phyloP scores from a whole-genome alignment of 2,329 filamentous ascomycete genomes.

The Xylariaceae sp. region DNA sequence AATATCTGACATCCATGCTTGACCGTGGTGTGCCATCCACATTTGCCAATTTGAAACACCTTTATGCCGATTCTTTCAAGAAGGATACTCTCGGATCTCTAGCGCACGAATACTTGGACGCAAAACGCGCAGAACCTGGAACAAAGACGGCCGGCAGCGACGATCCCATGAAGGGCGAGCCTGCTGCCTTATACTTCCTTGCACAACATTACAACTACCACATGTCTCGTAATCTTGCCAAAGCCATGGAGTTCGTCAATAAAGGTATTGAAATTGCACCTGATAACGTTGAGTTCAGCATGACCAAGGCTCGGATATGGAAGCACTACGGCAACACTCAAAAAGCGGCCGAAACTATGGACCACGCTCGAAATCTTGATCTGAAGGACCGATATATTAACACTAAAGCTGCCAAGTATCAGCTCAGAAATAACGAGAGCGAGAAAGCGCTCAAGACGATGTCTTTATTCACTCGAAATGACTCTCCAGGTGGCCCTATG shows the following conservation, averaged over 20 bases:
- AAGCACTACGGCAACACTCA: conserved; percentile 81
- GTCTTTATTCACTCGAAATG: conserved; percentile 89
- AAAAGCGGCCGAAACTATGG: conserved; percentile 84
- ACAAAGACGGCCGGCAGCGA: conserved; percentile 40
- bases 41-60: conserved; percentile 92
- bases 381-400: conserved; percentile 95
- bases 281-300: conserved; percentile 82
- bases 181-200: conserved; percentile 85
- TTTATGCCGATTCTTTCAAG: conserved; percentile 77
- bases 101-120: conserved; percentile 72
- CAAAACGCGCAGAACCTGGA: conserved; percentile 37
- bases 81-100: conserved; percentile 70
- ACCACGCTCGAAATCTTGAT: conserved; percentile 79
- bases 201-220: conserved; percentile 97
- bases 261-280: conserved; percentile 76
- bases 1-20: conserved; percentile 79
- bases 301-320: conserved; percentile 92
- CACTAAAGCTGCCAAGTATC: conserved; percentile 96
- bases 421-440: conserved; percentile 86
- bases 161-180: conserved; percentile 56
- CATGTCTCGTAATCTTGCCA: conserved; percentile 75
- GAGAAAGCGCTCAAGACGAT: conserved; percentile 83
- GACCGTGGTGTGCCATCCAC: conserved; percentile 92
- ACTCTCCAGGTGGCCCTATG: conserved; percentile 80
- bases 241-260: conserved; percentile 78